Percentiles rank a stretch among this genome's conserved stretches.
Conservation (phyloP, 2,329 filamentous ascomycete species). For the Arachnomyces sp. region DNA sequence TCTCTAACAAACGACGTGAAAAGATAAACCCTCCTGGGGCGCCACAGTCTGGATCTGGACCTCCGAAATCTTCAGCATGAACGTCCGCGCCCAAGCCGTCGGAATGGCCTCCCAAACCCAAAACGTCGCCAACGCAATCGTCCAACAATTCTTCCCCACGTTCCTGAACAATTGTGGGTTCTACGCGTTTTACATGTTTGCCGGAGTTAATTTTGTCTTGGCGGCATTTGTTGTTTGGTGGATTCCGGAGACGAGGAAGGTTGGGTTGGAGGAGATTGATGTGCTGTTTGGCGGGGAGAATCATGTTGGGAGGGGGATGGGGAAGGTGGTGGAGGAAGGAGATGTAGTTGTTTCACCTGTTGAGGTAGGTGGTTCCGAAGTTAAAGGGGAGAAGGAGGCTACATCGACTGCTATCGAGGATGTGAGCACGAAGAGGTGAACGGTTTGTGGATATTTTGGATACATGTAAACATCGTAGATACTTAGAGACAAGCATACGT, state of each 20-base stretch:
- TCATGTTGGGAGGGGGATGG: conserved; percentile 18
- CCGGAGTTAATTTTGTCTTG: conserved; percentile 45
- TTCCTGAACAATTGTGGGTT: conserved; percentile 55
- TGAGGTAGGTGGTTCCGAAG: not conserved
- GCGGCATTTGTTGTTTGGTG: conserved; percentile 45
- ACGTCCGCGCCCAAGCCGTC: conserved; percentile 63
- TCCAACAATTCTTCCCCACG: conserved; percentile 63
- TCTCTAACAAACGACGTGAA: too few relatives aligned
- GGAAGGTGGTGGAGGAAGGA: conserved; percentile 17
- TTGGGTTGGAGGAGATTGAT: conserved; percentile 32
- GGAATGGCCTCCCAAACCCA: conserved; percentile 58
- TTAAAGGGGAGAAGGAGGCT: too few relatives aligned
- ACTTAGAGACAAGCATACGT: too few relatives aligned
- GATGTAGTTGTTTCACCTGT: conserved; percentile 7
- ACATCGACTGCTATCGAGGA: too few relatives aligned
- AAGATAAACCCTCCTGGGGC: conserved; percentile 64
- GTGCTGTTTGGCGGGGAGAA: conserved; percentile 31
- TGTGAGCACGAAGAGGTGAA: too few relatives aligned
- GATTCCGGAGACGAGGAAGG: conserved; percentile 46
- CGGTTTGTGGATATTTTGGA: too few relatives aligned
- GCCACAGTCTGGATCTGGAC: conserved; percentile 67
- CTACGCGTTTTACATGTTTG: conserved; percentile 51
- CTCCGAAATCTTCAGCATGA: conserved; percentile 62
- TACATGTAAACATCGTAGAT: too few relatives aligned
- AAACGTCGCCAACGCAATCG: conserved; percentile 59